Conservation (phyloP, 805 yeast species). For the Scheffersomyces amazonensis region DNA sequence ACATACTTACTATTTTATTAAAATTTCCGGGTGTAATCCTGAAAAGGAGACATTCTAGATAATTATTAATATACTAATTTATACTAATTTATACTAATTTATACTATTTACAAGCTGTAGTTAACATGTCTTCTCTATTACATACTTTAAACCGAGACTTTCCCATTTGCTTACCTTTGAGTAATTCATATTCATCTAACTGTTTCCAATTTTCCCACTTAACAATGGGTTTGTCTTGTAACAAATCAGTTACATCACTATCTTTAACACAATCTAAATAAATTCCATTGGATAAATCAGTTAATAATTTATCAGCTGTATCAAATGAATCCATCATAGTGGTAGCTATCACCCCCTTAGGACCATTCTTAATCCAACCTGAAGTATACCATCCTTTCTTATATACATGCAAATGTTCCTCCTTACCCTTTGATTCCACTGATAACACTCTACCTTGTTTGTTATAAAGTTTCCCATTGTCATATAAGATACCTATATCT, state of each 20-base stretch:
- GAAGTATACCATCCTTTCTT: slow-evolving; percentile 63
- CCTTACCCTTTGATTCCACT: slow-evolving; percentile 9
- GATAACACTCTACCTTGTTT: slow-evolving; percentile 32
- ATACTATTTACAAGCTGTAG: slow-evolving; percentile 19
- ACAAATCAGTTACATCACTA: slow-evolving; percentile 7
- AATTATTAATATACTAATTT: neutral
- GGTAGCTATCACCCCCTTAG: slow-evolving; percentile 86
- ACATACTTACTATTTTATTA: slow-evolving; percentile 28
- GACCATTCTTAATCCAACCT: slow-evolving; percentile 90
- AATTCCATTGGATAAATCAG: slow-evolving; percentile 45
- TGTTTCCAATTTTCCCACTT: slow-evolving; percentile 68
- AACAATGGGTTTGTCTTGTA: slow-evolving; percentile 24
- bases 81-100: neutral
- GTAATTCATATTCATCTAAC: slow-evolving; percentile 52
- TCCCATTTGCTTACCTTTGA: slow-evolving; percentile 45
- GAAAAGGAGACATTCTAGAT: neutral
- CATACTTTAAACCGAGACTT: slow-evolving; percentile 61
- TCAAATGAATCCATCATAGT: slow-evolving; percentile 83
- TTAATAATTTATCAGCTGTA: slow-evolving; percentile 63
- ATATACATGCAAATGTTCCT: slow-evolving; percentile 18
- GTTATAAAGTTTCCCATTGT: slow-evolving; percentile 27
- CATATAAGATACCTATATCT: slow-evolving; percentile 30
- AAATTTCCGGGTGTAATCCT: slow-evolving; percentile 26
- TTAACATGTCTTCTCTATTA: slow-evolving; percentile 47
- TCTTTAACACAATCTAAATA: slow-evolving; percentile 20